Evolutionary conservation across 352 stramenopile genomes (phyloP).

Genomic region (Pythium vanterpoolii): DNA sequence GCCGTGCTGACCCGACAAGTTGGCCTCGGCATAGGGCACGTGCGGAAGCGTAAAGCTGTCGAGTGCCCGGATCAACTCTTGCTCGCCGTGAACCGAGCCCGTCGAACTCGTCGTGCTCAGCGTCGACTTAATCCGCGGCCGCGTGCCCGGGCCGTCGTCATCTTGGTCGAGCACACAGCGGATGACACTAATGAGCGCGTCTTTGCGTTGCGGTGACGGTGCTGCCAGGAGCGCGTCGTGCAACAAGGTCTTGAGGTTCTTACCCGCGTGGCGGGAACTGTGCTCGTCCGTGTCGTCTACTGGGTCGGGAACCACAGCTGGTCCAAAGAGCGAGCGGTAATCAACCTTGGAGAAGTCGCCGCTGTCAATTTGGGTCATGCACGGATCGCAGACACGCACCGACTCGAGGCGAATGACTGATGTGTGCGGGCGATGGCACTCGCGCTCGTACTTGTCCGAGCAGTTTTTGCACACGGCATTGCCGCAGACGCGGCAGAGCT

Average conservation of each 20-base stretch:
- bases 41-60: not conserved
- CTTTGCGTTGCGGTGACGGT: constrained; percentile 30
- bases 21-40: not conserved
- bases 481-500: constrained; percentile 53
- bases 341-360: constrained; percentile 38
- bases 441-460: constrained; percentile 27
- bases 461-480: constrained; percentile 54
- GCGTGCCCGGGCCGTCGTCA: not conserved
- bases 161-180: constrained; percentile 45
- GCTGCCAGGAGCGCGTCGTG: constrained; percentile 34
- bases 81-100: not conserved
- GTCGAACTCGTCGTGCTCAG: not conserved
- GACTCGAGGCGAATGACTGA: constrained; percentile 5
- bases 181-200: constrained; percentile 44
- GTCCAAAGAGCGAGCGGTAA: constrained; percentile 14
- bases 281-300: not conserved
- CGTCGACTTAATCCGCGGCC: not conserved
- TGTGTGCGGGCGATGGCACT: not conserved
- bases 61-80: not conserved
- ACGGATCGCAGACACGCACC: constrained; percentile 49
- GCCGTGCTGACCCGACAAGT: constrained; percentile 34
- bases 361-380: constrained; percentile 47
- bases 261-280: constrained; percentile 13
- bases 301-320: constrained; percentile 25
- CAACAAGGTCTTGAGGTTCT: constrained; percentile 34